phyloP scores from a whole-genome alignment of 78 protist species.

The Dictyostelium citrinum region DNA sequence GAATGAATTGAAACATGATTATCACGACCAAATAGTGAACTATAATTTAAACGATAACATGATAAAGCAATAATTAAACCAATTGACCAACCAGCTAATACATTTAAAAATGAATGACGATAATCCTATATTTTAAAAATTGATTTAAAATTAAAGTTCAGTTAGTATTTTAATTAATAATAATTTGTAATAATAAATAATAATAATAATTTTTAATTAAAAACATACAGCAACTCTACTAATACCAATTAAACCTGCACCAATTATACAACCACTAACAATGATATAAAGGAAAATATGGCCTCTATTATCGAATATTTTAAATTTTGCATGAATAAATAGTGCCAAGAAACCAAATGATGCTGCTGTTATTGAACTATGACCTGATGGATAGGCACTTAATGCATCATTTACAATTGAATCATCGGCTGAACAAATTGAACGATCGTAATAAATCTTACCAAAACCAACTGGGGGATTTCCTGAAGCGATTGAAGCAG shows the following conservation, averaged over 20 bases:
- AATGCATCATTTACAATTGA: constrained; percentile 19
- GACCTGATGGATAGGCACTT: constrained; percentile 50
- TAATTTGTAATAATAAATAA: too few species aligned
- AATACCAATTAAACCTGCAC: constrained; percentile 22
- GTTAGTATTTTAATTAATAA: too few species aligned
- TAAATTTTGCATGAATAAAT: constrained; percentile 34
- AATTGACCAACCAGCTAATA: constrained; percentile 39
- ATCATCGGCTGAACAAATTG: constrained; percentile 22
- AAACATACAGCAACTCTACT: constrained; percentile 7
- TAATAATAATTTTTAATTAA: too few species aligned
- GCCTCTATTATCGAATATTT: constrained; percentile 45
- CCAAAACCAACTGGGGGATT: constrained; percentile 10
- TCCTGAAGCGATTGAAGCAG: constrained; percentile 7
- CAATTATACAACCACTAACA: not conserved
- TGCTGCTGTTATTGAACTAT: constrained; percentile 37
- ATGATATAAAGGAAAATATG: constrained; percentile 21
- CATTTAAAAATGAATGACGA: constrained; percentile 60
- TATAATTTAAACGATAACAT: constrained; percentile 35
- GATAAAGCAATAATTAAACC: constrained; percentile 16
- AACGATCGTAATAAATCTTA: not conserved
- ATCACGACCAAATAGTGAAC: constrained; percentile 19
- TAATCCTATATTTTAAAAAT: not conserved
- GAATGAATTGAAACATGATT: constrained; percentile 31
- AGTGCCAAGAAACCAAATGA: constrained; percentile 6
- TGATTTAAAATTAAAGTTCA: too few species aligned